A percentile compares a stretch with the other conserved stretches of the same genome.
Conservation (phyloP, 495 filamentous ascomycete species). For the Rhypophila decipiens region DNA sequence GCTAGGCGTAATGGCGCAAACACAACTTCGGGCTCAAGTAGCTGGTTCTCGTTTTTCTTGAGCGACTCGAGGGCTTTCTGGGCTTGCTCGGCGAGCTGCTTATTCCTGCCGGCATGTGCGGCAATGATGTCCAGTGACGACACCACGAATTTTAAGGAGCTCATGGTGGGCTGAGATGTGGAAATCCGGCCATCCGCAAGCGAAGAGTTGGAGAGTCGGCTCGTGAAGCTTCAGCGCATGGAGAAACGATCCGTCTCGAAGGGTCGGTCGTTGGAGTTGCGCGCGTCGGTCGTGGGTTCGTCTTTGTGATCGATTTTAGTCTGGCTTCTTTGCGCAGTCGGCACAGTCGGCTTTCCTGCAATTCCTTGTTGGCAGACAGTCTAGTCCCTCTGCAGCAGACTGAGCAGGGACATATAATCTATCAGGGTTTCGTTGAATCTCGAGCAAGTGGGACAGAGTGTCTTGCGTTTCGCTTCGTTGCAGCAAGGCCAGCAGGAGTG, state of each 20-base stretch:
- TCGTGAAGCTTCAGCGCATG: conserved; percentile 22
- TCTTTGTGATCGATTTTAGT: too few species aligned
- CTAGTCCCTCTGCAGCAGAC: too few species aligned
- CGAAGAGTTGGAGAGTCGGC: neutral
- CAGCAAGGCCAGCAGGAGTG: too few species aligned
- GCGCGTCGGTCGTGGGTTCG: too few species aligned
- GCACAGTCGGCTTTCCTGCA: too few species aligned
- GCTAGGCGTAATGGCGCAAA: conserved; percentile 87
- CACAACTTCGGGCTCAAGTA: conserved; percentile 79
- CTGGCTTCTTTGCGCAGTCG: too few species aligned
- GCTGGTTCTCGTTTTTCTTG: conserved; percentile 62
- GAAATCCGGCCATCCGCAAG: conserved; percentile 34
- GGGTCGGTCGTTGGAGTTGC: neutral
- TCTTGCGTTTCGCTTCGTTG: neutral
- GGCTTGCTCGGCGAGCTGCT: conserved; percentile 70
- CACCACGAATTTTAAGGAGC: conserved; percentile 91
- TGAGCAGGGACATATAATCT: too few species aligned
- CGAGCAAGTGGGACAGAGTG: too few species aligned
- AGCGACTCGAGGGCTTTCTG: conserved; percentile 77
- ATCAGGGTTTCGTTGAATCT: too few species aligned
- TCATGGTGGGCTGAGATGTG: conserved; percentile 54
- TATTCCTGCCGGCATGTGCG: conserved; percentile 74
- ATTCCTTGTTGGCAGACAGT: too few species aligned
- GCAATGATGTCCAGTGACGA: conserved; percentile 87
- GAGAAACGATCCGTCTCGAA: conserved; percentile 1